phyloP scores from a whole-genome alignment of 1,139 yeast genomes.

The Chernovozyma sophiae-reginae region DNA sequence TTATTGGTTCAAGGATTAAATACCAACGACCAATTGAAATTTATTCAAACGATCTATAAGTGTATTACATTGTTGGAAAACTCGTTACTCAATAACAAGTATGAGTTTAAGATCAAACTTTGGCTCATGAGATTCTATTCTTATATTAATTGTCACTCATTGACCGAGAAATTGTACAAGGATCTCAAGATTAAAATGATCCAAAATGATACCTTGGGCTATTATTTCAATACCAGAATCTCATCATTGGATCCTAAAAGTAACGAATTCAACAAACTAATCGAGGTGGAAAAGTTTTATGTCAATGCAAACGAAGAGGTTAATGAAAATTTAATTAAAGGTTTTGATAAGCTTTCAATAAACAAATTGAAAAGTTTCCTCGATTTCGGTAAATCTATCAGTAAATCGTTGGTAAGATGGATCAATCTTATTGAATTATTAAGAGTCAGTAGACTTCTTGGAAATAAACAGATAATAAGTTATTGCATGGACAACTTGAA shows the following conservation, averaged over 20 bases:
- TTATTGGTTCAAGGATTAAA: not conserved
- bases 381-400: slow-evolving; percentile 43
- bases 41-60: slow-evolving; percentile 18
- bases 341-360: slow-evolving; percentile 52
- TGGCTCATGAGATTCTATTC: slow-evolving; percentile 71
- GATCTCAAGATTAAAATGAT: slow-evolving; percentile 65
- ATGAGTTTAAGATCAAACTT: slow-evolving; percentile 62
- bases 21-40: slow-evolving; percentile 5
- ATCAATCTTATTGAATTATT: slow-evolving; percentile 30
- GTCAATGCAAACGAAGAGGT: slow-evolving; percentile 50
- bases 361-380: slow-evolving; percentile 62
- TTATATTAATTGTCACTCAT: slow-evolving; percentile 50
- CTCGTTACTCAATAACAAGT: slow-evolving; percentile 47
- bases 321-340: slow-evolving; percentile 40
- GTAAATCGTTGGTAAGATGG: slow-evolving; percentile 35
- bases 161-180: slow-evolving; percentile 49
- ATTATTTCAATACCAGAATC: slow-evolving; percentile 48
- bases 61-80: slow-evolving; percentile 45
- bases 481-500: slow-evolving; percentile 3
- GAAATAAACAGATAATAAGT: slow-evolving; percentile 20
- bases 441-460: slow-evolving; percentile 32
- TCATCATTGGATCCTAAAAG: slow-evolving; percentile 32
- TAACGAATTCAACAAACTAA: slow-evolving; percentile 21
- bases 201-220: slow-evolving; percentile 74
- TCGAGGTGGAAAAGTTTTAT: slow-evolving; percentile 43